phyloP scores from a whole-genome alignment of 345 rosid species.

The Cardamine chenopodiifolia region DNA sequence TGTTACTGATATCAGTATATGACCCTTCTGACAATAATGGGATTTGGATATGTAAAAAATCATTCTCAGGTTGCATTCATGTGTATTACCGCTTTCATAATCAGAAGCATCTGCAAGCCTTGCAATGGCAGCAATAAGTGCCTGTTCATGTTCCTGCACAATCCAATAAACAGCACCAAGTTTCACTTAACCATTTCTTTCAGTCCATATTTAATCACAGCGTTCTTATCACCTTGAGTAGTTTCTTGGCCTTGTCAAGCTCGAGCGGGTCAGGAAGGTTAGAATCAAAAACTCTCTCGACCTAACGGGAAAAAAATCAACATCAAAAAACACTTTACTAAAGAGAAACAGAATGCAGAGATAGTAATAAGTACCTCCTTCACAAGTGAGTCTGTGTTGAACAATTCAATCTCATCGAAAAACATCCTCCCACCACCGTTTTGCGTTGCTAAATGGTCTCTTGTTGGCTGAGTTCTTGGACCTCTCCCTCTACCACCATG shows the following conservation, averaged over 20 bases:
- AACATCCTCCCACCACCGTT: conserved; percentile 54
- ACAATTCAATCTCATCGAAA: conserved; percentile 73
- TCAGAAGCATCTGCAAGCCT: conserved; percentile 91
- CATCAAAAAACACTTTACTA: conserved; percentile 8
- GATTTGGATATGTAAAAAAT: not conserved
- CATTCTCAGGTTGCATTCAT: not conserved
- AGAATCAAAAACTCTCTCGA: conserved; percentile 71
- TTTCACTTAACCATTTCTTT: not conserved
- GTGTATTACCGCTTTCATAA: conserved; percentile 79
- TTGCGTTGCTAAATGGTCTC: conserved; percentile 47
- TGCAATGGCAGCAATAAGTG: conserved; percentile 81
- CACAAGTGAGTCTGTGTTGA: conserved; percentile 80
- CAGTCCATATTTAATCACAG: not conserved
- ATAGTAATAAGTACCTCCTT: conserved; percentile 57
- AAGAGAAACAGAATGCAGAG: not conserved
- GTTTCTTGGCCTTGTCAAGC: conserved; percentile 85
- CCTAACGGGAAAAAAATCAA: conserved; percentile 46
- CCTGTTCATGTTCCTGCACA: conserved; percentile 92
- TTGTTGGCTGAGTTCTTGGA: conserved; percentile 57
- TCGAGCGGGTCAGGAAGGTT: conserved; percentile 77
- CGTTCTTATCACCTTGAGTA: conserved; percentile 59
- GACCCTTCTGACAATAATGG: not conserved
- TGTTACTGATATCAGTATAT: conserved; percentile 1
- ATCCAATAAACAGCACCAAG: conserved; percentile 13
- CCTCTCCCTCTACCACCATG: conserved; percentile 61